These are phyloP conservation scores for Boletales sp. DNA, from an alignment of 768 basidiomycete species.

Conservation along the genomic window DNA sequence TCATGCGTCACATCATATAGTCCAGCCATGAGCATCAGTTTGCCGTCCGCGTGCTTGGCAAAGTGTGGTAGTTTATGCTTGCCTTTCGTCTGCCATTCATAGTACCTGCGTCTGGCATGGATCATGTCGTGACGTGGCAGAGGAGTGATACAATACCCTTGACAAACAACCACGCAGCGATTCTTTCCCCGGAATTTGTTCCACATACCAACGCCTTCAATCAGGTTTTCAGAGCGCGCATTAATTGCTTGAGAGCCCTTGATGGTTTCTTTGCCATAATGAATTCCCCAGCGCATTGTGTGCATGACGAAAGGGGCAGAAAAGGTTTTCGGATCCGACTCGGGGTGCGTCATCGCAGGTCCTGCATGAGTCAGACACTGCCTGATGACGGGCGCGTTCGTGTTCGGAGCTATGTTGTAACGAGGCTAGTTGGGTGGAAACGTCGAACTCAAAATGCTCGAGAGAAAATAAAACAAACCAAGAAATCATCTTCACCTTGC, in stretches of 20 bases:
- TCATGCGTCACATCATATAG: constrained; percentile 74
- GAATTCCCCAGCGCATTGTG: constrained; percentile 90
- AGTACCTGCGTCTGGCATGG: constrained; percentile 54
- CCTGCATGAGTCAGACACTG: constrained; percentile 32
- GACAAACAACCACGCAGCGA: constrained; percentile 79
- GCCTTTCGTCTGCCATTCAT: constrained; percentile 90
- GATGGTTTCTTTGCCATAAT: constrained; percentile 53
- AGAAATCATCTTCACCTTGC: constrained; percentile 56
- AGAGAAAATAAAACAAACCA: constrained; percentile 31
- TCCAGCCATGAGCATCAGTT: constrained; percentile 82
- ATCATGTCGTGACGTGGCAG: neutral
- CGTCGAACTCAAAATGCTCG: no score
- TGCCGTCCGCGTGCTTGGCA: constrained; percentile 59
- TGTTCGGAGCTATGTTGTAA: constrained; percentile 83
- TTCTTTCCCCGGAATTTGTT: constrained; percentile 73
- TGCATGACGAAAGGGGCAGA: constrained; percentile 53
- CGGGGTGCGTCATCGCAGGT: neutral
- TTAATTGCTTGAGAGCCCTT: constrained; percentile 82
- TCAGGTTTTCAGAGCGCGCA: constrained; percentile 79
- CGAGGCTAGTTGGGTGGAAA: constrained; percentile 34
- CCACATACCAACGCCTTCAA: constrained; percentile 83
- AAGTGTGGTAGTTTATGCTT: constrained; percentile 81
- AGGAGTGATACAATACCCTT: constrained; percentile 49
- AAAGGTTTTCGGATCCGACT: constrained; percentile 3
- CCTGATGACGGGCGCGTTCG: constrained; percentile 70